phyloP scores from a whole-genome alignment of 306 rosid genomes.

The Citrullus amarus region DNA sequence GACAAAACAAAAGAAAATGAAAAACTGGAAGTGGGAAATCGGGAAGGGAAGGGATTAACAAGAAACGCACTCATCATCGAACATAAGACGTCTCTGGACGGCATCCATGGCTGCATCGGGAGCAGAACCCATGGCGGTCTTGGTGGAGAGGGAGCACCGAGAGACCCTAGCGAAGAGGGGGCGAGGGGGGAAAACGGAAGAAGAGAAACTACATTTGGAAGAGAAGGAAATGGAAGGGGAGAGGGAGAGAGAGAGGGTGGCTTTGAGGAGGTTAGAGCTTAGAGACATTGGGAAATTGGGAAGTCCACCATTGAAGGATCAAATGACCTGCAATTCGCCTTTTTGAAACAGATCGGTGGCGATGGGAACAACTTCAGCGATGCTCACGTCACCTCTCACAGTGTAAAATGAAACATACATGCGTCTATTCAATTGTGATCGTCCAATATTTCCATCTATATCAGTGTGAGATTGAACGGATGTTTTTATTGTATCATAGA shows the following conservation, averaged over 20 bases:
- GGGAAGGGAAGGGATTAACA: not conserved
- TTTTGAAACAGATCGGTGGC: not conserved
- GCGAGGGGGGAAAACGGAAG: not conserved
- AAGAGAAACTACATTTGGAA: not conserved
- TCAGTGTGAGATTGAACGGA: too few relatives aligned
- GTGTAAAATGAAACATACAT: too few relatives aligned
- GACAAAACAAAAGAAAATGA: not conserved
- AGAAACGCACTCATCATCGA: conserved; percentile 76
- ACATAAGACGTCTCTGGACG: conserved; percentile 96
- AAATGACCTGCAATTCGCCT: not conserved
- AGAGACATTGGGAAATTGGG: not conserved
- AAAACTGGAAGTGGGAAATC: not conserved
- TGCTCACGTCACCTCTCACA: too few relatives aligned
- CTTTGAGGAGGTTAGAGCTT: not conserved
- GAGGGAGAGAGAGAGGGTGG: not conserved
- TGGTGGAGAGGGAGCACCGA: conserved; percentile 11
- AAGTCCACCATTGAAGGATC: not conserved
- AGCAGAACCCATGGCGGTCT: conserved; percentile 41
- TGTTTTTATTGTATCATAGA: too few relatives aligned
- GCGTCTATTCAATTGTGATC: too few relatives aligned
- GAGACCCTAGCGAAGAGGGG: conserved; percentile 16
- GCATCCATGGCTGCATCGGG: conserved; percentile 86
- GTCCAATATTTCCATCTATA: too few relatives aligned
- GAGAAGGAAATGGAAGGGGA: not conserved
- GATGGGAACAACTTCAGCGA: not conserved